These are phyloP conservation scores for Schizosaccharomyces cryophilus DNA, from an alignment of 805 yeast species.

Conservation along the genomic window DNA sequence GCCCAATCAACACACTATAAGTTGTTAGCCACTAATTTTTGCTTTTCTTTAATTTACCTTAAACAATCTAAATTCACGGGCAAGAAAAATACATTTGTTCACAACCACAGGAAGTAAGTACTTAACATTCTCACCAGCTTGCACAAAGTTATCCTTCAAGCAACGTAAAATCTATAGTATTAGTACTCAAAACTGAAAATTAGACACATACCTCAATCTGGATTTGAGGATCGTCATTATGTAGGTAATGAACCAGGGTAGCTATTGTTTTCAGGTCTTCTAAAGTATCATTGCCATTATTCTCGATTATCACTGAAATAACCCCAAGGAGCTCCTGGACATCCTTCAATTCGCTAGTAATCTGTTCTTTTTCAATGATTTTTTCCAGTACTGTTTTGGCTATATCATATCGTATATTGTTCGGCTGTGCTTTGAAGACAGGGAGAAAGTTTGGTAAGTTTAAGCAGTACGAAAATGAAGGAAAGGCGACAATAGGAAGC, in stretches of 20 bases:
- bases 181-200: background rate
- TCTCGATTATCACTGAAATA: background rate
- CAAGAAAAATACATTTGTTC: background rate
- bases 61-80: background rate
- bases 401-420: background rate
- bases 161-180: background rate
- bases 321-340: background rate
- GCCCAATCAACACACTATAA: conserved; percentile 7
- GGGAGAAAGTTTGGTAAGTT: background rate
- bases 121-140: background rate
- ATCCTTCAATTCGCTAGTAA: background rate
- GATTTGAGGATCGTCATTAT: background rate
- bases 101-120: background rate
- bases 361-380: conserved; percentile 12
- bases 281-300: background rate
- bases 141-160: background rate
- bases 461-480: conserved; percentile 1
- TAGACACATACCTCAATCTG: background rate
- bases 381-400: background rate
- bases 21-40: too few species aligned
- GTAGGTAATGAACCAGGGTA: background rate
- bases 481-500: conserved; percentile 1
- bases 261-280: background rate
- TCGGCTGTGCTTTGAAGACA: background rate
- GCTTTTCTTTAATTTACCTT: background rate